A percentile compares a stretch with the other conserved stretches of the same genome.
phyloP scores from a whole-genome alignment of 1,284 basidiomycete genomes.

The Leccinum angustisporum region DNA sequence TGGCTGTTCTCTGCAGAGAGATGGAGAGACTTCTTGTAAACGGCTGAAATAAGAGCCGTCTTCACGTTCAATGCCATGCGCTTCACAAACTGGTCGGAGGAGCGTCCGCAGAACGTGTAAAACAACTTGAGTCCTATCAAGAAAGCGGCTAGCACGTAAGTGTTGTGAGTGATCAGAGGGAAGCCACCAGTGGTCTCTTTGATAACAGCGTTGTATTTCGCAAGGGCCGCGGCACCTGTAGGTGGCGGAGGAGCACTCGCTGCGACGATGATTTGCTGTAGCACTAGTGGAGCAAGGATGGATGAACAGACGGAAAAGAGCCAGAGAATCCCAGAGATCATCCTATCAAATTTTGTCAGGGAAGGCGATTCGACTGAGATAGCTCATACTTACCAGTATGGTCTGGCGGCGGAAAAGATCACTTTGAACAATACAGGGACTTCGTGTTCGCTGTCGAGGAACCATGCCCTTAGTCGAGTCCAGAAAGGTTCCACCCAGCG shows the following conservation, averaged over 20 bases:
- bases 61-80: conserved; percentile 32
- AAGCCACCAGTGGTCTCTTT: conserved; percentile 27
- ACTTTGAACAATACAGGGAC: conserved; percentile 19
- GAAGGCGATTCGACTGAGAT: background rate
- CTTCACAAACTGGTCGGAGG: conserved; percentile 32
- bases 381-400: conserved; percentile 16
- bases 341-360: conserved; percentile 14
- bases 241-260: conserved; percentile 21
- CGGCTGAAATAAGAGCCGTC: conserved; percentile 29
- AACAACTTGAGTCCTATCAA: conserved; percentile 28
- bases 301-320: conserved; percentile 25
- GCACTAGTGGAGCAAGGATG: conserved; percentile 24
- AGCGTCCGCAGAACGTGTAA: conserved; percentile 26
- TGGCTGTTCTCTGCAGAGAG: conserved; percentile 29
- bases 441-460: conserved; percentile 16
- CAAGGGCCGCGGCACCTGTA: conserved; percentile 21
- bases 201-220: conserved; percentile 20
- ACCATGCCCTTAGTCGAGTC: conserved; percentile 21
- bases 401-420: conserved; percentile 19
- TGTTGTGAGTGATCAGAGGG: conserved; percentile 27
- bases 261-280: conserved; percentile 32
- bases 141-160: conserved; percentile 25
- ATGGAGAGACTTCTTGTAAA: conserved; percentile 32
- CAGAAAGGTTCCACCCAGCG: conserved; percentile 29
- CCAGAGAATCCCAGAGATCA: conserved; percentile 31